Evolutionary conservation across 2,329 filamentous ascomycete species (phyloP).

Genomic region (Scolecobasidium constrictum): DNA sequence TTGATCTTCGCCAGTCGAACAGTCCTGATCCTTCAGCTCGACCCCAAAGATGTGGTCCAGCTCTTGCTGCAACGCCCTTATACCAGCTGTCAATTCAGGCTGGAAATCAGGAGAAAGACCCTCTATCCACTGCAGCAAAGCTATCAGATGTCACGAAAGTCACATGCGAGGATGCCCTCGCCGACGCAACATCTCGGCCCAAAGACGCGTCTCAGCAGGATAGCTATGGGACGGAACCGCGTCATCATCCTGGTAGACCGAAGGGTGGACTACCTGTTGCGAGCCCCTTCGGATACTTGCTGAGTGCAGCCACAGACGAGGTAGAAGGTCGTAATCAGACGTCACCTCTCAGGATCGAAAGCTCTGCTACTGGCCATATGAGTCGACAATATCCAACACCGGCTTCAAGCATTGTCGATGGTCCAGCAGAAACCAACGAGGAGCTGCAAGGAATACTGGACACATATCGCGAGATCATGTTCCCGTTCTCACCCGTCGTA

Average conservation of each 20-base stretch:
- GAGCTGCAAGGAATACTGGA: slow-evolving; percentile 11
- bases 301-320: too few species aligned
- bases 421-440: neutral
- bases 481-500: slow-evolving; percentile 13
- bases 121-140: neutral
- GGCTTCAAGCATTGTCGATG: too few species aligned
- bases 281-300: too few species aligned
- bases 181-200: too few species aligned
- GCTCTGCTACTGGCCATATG: too few species aligned
- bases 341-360: too few species aligned
- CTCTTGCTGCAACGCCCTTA: neutral
- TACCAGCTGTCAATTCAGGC: neutral
- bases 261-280: too few species aligned
- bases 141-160: neutral
- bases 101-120: neutral
- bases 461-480: slow-evolving; percentile 11
- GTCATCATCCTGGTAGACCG: too few species aligned
- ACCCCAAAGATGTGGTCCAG: neutral
- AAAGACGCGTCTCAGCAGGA: too few species aligned
- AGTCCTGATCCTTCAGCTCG: neutral
- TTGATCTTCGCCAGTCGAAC: neutral
- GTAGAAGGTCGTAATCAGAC: too few species aligned
- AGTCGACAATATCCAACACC: too few species aligned
- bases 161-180: neutral
- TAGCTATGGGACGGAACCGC: too few species aligned